Conservation (phyloP, 352 stramenopile genomes). For the Phytophthora constricta region DNA sequence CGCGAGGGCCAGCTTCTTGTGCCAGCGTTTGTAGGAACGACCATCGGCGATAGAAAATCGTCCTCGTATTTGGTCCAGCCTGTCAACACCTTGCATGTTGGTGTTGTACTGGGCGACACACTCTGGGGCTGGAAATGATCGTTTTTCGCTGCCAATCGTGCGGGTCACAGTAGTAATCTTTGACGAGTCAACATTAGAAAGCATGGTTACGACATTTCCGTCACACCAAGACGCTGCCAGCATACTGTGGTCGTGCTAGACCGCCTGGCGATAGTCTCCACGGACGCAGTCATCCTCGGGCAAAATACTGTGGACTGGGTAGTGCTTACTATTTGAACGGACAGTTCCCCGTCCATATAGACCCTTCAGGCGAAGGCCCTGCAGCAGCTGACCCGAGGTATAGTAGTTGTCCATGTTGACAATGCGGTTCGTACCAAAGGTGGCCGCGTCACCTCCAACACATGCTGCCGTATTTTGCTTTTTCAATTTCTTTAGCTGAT, state of each 20-base stretch:
- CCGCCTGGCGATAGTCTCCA: not conserved
- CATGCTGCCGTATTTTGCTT: no score
- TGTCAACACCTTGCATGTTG: not conserved
- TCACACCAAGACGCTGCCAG: not conserved
- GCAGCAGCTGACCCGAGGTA: no score
- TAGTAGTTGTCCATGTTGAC: no score
- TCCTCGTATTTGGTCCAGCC: not conserved
- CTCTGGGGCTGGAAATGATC: not conserved
- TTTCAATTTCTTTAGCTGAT: no score
- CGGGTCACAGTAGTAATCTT: not conserved
- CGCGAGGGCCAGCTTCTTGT: not conserved
- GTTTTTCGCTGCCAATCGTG: not conserved
- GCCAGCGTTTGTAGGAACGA: not conserved
- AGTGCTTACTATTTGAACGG: no score
- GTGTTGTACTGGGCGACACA: not conserved
- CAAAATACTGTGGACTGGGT: no score
- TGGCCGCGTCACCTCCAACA: no score
- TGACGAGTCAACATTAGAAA: not conserved
- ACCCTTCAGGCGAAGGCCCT: no score
- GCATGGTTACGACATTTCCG: not conserved
- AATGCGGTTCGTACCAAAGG: no score
- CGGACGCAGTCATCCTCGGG: no score
- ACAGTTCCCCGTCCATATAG: no score
- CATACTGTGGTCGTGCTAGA: not conserved
- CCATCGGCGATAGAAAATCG: not conserved